Percentiles rank a stretch among this genome's conserved stretches.
phyloP scores from a whole-genome alignment of 352 stramenopile species.

The Pythium apleroticum region DNA sequence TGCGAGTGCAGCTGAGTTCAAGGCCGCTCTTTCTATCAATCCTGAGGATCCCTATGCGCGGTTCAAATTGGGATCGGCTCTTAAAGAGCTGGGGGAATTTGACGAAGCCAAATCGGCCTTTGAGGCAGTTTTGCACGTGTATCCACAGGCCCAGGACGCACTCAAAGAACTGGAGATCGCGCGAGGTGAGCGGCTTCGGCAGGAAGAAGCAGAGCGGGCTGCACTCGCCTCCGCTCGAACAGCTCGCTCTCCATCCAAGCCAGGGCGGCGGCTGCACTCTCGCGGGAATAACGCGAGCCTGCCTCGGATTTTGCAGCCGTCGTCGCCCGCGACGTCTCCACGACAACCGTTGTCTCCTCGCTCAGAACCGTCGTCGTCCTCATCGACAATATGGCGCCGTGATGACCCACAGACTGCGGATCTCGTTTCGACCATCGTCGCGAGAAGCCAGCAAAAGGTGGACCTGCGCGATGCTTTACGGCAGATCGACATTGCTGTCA shows the following conservation, averaged over 20 bases:
- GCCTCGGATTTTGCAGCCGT: constrained; percentile 8
- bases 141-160: constrained; percentile 53
- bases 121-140: constrained; percentile 41
- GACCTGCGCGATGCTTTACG: constrained; percentile 15
- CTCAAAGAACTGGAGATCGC: constrained; percentile 37
- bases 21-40: constrained; percentile 42
- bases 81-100: constrained; percentile 38
- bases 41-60: constrained; percentile 49
- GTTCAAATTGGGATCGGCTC: constrained; percentile 58
- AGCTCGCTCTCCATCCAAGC: constrained; percentile 21
- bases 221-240: constrained; percentile 31
- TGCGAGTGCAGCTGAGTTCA: constrained; percentile 44
- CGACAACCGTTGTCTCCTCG: constrained; percentile 1
- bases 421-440: constrained; percentile 11
- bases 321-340: background rate
- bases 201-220: constrained; percentile 29
- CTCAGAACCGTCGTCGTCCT: background rate
- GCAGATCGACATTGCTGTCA: constrained; percentile 13
- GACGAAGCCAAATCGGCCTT: constrained; percentile 42
- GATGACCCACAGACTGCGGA: background rate
- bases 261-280: constrained; percentile 16
- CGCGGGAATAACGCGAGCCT: constrained; percentile 3
- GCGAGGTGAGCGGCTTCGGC: constrained; percentile 17
- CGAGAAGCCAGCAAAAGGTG: constrained; percentile 13
- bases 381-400: background rate